phyloP scores from a whole-genome alignment of 306 rosid species.

The Alnus rubra region DNA sequence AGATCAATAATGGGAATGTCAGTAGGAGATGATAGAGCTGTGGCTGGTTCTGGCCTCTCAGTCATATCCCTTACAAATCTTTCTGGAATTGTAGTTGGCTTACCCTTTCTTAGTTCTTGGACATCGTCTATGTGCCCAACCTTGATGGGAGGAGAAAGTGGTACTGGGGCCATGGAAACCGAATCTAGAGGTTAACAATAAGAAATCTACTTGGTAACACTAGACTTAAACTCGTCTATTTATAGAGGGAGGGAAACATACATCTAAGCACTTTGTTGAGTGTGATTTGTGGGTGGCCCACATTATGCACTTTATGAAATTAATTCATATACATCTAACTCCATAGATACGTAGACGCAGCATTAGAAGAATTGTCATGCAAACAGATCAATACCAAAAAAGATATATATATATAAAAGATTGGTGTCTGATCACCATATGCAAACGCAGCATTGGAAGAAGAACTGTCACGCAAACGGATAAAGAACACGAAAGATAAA shows the following conservation, averaged over 20 bases:
- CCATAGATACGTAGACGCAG: not conserved
- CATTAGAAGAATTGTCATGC: too few species aligned
- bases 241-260: conserved; percentile 47
- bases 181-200: conserved; percentile 4
- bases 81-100: conserved; percentile 67
- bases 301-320: conserved; percentile 22
- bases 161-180: conserved; percentile 70
- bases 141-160: conserved; percentile 46
- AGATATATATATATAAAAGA: too few species aligned
- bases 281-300: conserved; percentile 25
- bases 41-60: conserved; percentile 63
- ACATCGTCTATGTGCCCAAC: conserved; percentile 93
- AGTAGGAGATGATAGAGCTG: conserved; percentile 30
- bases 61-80: conserved; percentile 78
- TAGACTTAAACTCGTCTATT: conserved; percentile 34
- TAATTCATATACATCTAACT: conserved; percentile 1
- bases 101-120: conserved; percentile 77
- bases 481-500: too few species aligned
- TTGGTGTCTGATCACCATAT: too few species aligned
- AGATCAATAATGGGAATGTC: conserved; percentile 75
- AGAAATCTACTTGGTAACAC: conserved; percentile 23
- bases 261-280: conserved; percentile 20
- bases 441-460: too few species aligned
- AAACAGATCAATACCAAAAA: too few species aligned
- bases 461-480: not conserved